phyloP scores from a whole-genome alignment of 352 stramenopile genomes.

The Phytopythium kandeliae region DNA sequence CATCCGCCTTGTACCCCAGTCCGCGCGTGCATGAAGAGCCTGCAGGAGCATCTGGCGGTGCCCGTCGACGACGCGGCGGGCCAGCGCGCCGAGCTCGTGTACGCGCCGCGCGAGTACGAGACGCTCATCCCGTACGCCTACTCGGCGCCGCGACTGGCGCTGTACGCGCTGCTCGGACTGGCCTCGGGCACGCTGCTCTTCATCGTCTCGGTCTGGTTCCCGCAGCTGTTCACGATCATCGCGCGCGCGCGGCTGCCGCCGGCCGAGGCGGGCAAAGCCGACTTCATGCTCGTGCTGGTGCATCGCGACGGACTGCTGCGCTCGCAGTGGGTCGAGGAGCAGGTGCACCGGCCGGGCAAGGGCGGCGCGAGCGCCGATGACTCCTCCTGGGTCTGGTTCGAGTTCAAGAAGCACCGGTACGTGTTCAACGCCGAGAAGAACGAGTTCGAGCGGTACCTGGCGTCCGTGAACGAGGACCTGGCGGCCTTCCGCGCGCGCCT shows the following conservation, averaged over 20 bases:
- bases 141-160: constrained; percentile 19
- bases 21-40: constrained; percentile 6
- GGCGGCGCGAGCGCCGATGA: constrained; percentile 3
- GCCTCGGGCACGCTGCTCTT: constrained; percentile 18
- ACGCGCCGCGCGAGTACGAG: constrained; percentile 33
- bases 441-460: constrained; percentile 49
- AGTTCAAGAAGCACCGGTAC: constrained; percentile 73
- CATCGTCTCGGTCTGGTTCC: constrained; percentile 51
- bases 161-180: constrained; percentile 32
- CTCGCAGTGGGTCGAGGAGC: constrained; percentile 36
- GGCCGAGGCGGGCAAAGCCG: constrained; percentile 23
- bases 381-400: constrained; percentile 43
- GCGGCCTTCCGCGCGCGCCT: constrained; percentile 16
- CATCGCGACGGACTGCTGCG: constrained; percentile 30
- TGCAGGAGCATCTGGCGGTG: constrained; percentile 41
- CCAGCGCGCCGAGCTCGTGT: constrained; percentile 31
- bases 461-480: constrained; percentile 32
- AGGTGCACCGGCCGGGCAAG: constrained; percentile 16
- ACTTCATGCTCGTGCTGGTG: constrained; percentile 41
- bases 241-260: constrained; percentile 21
- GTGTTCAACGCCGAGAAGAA: constrained; percentile 41
- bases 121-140: constrained; percentile 31
- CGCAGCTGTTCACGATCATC: constrained; percentile 57
- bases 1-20: no score
- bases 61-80: constrained; percentile 32